Evolutionary conservation across 164 flowering plant species (phyloP), one percentile per base, ranked within the genome.

Genomic region (Kingdonia uniflora): DNA sequence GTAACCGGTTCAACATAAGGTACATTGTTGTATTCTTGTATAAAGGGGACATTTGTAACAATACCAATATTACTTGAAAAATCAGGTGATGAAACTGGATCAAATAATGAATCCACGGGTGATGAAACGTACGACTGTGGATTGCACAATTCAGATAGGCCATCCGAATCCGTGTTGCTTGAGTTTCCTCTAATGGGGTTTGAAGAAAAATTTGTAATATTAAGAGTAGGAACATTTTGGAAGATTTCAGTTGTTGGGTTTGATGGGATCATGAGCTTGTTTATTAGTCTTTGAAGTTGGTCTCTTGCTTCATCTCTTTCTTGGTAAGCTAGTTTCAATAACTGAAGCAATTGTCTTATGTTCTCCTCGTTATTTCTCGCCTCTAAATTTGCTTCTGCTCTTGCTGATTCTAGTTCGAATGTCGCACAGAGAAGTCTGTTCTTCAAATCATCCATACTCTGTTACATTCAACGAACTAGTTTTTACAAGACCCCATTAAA

Each of bases 281-380:
- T 25, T 20, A 47, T 62, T 11, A 79, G 62, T 2, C 64, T 74
- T 6, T 82, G 81, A 42, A 80, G 55, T 29, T 82, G 85, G 19
- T 64, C 67, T 61, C 54, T 76, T 6, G 89, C 84, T 70, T 84
- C 90, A 65, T 89, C 92, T 62, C 95, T 76, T 63, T 89, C 95
- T 54, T 74, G 73, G 26, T 48, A 62, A 6, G 83, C 76, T 14
- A 51, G 14, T 39, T 74, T 69, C 15, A 89, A 61, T 49, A 77
- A 78, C n/a, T 68, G 54, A 33, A 74, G 41, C n/a, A 83, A 37
- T 6, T 72, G 72, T 45, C 69, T 66, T 12, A 74, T 49, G 14
- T 60, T 56, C 41, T 76, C 84, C 10, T 74, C 73, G 53, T 65
- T 76, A 64, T 69, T 80, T 55, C 55, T 64, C 59, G 59, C 60